Conservation (phyloP, 2,329 filamentous ascomycete species). For the Fulvia fulva region DNA sequence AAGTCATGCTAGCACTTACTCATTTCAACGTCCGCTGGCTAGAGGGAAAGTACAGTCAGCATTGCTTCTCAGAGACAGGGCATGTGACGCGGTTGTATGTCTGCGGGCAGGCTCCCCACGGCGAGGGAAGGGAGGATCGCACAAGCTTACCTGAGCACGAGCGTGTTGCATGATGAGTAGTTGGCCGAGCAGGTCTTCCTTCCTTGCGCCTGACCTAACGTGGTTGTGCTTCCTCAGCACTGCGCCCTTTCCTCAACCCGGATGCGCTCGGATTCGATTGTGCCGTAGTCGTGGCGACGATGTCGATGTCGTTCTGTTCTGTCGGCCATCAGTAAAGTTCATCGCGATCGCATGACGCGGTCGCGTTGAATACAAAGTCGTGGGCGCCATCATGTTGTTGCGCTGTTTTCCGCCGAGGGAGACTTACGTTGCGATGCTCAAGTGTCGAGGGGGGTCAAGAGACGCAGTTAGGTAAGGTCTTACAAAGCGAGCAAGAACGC, state of each 20-base stretch:
- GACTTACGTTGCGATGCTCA: neutral
- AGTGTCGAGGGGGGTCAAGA: too few relatives aligned
- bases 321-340: neutral
- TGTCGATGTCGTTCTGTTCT: neutral
- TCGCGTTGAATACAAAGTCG: neutral
- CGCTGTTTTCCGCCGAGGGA: neutral
- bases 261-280: neutral
- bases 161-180: slow-evolving; percentile 34
- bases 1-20: slow-evolving; percentile 33
- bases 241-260: neutral
- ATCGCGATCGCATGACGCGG: neutral
- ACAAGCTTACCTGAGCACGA: slow-evolving; percentile 53
- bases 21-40: slow-evolving; percentile 38
- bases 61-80: slow-evolving; percentile 5
- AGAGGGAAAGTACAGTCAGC: slow-evolving; percentile 16
- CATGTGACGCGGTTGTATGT: slow-evolving; percentile 25
- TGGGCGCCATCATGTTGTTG: neutral
- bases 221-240: neutral
- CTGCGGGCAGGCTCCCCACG: slow-evolving; percentile 22
- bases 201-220: neutral
- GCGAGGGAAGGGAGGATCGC: neutral
- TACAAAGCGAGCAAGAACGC: too few relatives aligned
- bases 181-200: neutral
- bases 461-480: too few relatives aligned
- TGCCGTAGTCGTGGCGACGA: neutral